Base-by-base conservation (phyloP, 371 early-diverging fungal species). In the Syncephalastrum racemosum region DNA sequence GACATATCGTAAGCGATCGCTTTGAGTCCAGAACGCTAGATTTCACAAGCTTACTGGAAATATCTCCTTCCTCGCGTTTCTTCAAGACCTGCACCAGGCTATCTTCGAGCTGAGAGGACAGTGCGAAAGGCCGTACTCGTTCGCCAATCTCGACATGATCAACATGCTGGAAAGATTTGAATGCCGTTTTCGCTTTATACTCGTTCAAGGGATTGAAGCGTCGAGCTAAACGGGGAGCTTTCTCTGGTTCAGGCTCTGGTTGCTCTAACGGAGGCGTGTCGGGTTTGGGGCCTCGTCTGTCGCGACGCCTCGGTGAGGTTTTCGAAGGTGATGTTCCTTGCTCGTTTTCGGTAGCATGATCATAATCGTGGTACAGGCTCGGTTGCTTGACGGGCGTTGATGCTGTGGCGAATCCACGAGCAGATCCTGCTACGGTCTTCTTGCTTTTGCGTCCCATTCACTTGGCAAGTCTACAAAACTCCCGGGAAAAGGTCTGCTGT, bases 41-140 rank as follows among this genome's bases (percentile, higher is more conserved):
- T 4, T 23, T n/a, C 23, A 8, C 20, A n/a, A 22, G 16, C 53
- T 46, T 54, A 66, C 58, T 41, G 42, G 36, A 58, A 12, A 23
- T 36, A 44, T 52, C 49, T 39, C 3, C 5, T n/a, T 43, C 13
- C 4, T 52, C 48, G 27, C 53, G 53, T 6, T 46, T 42, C n/a
- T 46, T 50, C 13, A 66, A 52, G 13, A 67, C 55, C 42, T 66
- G 58, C 1, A 75, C 18, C 5, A 75, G 14, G 4, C 61, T 60
- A 22, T 60, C 47, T 50, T 69, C 77, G 6, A 69, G 14, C 12
- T 60, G 58, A 7, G 40, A 41, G 1, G 59, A 47, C 44, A 57
- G 22, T 23, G 43, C 55, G 53, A 56, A 62, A 4, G 53, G 36
- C 10, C 49, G 53, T 16, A 43, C 48, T 25, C 42, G 39, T 18